Base-by-base conservation (phyloP, 1,139 yeast species). In the Pneumocystis carinii region DNA sequence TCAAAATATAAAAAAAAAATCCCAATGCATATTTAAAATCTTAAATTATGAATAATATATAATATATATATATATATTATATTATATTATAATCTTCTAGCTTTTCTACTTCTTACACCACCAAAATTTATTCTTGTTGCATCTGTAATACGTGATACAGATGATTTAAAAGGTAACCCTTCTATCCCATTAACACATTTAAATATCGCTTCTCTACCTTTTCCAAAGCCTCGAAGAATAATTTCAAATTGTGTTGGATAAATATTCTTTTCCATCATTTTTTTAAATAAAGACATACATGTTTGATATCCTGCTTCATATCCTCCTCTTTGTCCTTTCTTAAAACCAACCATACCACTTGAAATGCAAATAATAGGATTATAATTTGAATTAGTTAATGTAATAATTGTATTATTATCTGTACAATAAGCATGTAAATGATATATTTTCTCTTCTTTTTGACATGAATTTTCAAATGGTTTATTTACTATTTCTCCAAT, bases 251-350 rank as follows among this genome's bases (percentile, higher is more conserved):
- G n/a, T 59, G 59, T 59, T 63, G 64, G 38, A 32, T 59, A 59
- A 59, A 70, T 68, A 61, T 80, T 80, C 68, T 79, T 78, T 64
- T 75, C 72, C 70, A 84, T 83, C 70, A 90, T 86, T 66, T 80
- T 74, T 68, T 84, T 81, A 75, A 90, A 88, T 77, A 87, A 78
- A 68, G 83, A 81, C 15, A 89, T 77, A 37, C 89, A 78, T 19
- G 90, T 87, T 72, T 90, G 96, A 78, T 86, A 88, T n/a, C 86
- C 87, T 0, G 96, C 96, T 75, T 90, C 97, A 72, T 88, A 89
- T 73, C 90, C 95, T 64, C 94, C 88, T 76, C 96, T 74, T 74
- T 69, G 81, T 71, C 71, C 79, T 72, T 70, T 80, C 73, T 69
- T 72, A 79, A 72, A 75, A 15, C 78, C 78, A 36, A 74, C 70